Conservation (phyloP, 768 basidiomycete genomes). For the Holtermannia corniformis region DNA sequence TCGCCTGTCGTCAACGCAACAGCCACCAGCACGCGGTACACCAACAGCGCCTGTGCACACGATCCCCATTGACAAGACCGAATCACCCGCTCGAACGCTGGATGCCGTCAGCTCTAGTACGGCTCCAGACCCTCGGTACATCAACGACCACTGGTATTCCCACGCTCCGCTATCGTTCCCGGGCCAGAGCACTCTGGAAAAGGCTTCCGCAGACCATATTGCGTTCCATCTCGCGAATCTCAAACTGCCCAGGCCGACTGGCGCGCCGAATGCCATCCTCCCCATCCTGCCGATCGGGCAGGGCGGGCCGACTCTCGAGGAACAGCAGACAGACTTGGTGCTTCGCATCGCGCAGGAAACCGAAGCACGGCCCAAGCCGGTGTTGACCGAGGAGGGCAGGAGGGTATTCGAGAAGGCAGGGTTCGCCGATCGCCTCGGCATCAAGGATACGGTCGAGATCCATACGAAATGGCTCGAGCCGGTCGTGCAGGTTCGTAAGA, state of each 20-base stretch:
- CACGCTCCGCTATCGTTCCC: not conserved
- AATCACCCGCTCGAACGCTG: not conserved
- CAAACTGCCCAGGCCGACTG: not conserved
- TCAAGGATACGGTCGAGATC: slow-evolving; percentile 27
- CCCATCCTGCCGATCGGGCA: not conserved
- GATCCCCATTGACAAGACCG: not conserved
- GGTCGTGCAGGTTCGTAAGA: slow-evolving; percentile 32
- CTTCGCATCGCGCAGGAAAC: slow-evolving; percentile 8
- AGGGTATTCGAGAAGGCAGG: slow-evolving; percentile 22
- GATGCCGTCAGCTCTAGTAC: not conserved
- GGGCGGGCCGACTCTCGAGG: slow-evolving; percentile 2
- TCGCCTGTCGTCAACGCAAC: not conserved
- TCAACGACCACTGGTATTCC: not conserved
- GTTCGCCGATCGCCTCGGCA: slow-evolving; percentile 15
- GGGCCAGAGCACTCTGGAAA: not conserved
- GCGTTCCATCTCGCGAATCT: not conserved
- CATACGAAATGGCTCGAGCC: slow-evolving; percentile 29
- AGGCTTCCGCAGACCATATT: not conserved
- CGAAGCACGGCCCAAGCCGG: slow-evolving; percentile 4
- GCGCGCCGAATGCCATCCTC: not conserved
- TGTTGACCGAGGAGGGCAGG: slow-evolving; percentile 9
- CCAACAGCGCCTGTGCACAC: not conserved
- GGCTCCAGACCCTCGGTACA: not conserved
- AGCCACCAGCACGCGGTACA: not conserved
- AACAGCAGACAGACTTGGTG: slow-evolving; percentile 21